Percentiles rank a stretch among this genome's conserved stretches.
Conservation (phyloP, 805 yeast genomes). For the Metschnikowia proteae region DNA sequence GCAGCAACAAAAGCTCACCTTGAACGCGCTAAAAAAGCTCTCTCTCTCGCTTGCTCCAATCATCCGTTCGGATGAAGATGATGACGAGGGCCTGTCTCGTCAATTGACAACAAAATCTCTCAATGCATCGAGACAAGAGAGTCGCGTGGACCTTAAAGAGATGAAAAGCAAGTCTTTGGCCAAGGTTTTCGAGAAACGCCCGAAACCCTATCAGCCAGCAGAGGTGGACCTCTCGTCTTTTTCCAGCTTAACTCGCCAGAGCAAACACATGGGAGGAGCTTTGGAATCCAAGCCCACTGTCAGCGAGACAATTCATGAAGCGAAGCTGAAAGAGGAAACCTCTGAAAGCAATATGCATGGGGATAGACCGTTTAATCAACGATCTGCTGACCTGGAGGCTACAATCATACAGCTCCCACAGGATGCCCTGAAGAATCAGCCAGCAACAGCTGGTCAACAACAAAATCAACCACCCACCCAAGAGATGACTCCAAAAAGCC, state of each 20-base stretch:
- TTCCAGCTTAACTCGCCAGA: slow-evolving; percentile 44
- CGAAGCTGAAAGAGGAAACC: not conserved
- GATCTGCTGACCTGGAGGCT: slow-evolving; percentile 2
- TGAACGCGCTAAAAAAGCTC: slow-evolving; percentile 41
- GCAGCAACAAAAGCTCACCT: slow-evolving; percentile 41
- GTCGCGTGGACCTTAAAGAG: not conserved
- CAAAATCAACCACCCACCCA: not conserved
- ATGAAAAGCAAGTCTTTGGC: not conserved
- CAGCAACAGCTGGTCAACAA: not conserved
- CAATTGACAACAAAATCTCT: slow-evolving; percentile 14
- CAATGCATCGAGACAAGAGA: slow-evolving; percentile 7
- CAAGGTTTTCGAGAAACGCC: slow-evolving; percentile 4
- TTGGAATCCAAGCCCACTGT: not conserved
- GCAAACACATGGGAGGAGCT: slow-evolving; percentile 8
- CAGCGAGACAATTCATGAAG: not conserved
- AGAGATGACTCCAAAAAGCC: not conserved
- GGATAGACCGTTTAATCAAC: not conserved
- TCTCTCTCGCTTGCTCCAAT: slow-evolving; percentile 41
- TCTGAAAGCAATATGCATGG: not conserved
- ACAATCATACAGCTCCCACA: slow-evolving; percentile 2
- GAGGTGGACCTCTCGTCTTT: slow-evolving; percentile 43
- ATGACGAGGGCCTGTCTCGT: slow-evolving; percentile 11
- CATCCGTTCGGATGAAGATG: slow-evolving; percentile 25
- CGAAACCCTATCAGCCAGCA: slow-evolving; percentile 43
- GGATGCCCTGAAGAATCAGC: not conserved